These are phyloP conservation scores for Physcia stellaris DNA, from an alignment of 495 filamentous ascomycete species.

Conservation along the genomic window DNA sequence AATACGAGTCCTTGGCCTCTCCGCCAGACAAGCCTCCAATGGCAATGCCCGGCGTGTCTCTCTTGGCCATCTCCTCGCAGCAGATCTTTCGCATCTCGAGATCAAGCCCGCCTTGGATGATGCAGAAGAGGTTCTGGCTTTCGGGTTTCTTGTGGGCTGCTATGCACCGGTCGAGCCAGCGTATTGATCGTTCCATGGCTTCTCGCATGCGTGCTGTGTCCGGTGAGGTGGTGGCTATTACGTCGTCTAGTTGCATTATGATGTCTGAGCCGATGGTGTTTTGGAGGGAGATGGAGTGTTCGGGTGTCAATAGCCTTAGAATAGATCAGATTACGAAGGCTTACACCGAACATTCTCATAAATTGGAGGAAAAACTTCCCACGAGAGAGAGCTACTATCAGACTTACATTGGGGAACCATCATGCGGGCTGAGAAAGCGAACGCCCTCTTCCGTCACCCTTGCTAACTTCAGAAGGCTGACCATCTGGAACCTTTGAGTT, in stretches of 20 bases:
- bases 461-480: conserved; percentile 85
- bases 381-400: too few species aligned
- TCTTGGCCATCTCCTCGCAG: conserved; percentile 75
- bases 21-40: conserved; percentile 91
- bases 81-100: conserved; percentile 77
- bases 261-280: conserved; percentile 97
- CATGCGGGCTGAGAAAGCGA: conserved; percentile 84
- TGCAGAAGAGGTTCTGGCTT: conserved; percentile 92
- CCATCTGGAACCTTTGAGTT: conserved; percentile 81
- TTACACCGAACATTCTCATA: not conserved
- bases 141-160: conserved; percentile 76
- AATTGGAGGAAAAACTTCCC: too few species aligned
- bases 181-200: conserved; percentile 89
- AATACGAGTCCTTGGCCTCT: conserved; percentile 53
- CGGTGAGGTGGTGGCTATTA: conserved; percentile 87
- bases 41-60: conserved; percentile 89
- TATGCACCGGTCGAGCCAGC: conserved; percentile 97
- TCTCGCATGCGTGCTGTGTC: conserved; percentile 76
- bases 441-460: conserved; percentile 93
- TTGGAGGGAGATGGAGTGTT: conserved; percentile 92
- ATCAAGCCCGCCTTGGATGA: conserved; percentile 92
- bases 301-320: conserved; percentile 74
- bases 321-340: too few species aligned
- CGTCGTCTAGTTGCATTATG: conserved; percentile 98
- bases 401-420: conserved; percentile 76